A percentile compares a stretch with the other conserved stretches of the same genome.
phyloP scores from a whole-genome alignment of 768 basidiomycete species.

The Lentinula aciculospora region DNA sequence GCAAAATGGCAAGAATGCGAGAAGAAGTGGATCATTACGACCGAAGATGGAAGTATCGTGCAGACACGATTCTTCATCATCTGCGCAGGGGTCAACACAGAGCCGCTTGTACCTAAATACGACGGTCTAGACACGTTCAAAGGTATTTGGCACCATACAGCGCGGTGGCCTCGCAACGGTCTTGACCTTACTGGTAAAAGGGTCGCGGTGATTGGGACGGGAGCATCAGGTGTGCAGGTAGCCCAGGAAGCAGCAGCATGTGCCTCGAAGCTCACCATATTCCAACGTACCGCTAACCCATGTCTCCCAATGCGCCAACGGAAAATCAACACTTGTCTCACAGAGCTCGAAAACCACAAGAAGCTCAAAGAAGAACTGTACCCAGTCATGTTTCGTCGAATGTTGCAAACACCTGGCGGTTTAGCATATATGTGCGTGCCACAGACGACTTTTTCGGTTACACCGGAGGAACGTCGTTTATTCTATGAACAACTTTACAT shows the following conservation, averaged over 20 bases:
- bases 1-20: constrained; percentile 9
- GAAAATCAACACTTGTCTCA: neutral
- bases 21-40: constrained; percentile 9
- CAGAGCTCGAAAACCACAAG: neutral
- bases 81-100: constrained; percentile 5
- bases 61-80: neutral
- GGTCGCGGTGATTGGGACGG: constrained; percentile 8
- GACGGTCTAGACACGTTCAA: constrained; percentile 4
- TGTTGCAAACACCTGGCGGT: constrained; percentile 2
- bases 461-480: constrained; percentile 2
- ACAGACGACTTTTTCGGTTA: neutral
- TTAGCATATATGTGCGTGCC: neutral
- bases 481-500: neutral
- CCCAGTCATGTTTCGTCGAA: constrained; percentile 1
- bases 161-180: constrained; percentile 5
- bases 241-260: constrained; percentile 5
- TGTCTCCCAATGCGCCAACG: constrained; percentile 8
- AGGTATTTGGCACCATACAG: constrained; percentile 3
- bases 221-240: constrained; percentile 6
- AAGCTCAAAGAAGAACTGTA: constrained; percentile 4
- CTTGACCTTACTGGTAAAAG: constrained; percentile 2
- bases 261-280: constrained; percentile 4
- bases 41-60: neutral
- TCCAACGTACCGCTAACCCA: constrained; percentile 8
- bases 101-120: neutral